A percentile compares a stretch with the other conserved stretches of the same genome.
Evolutionary conservation across 345 rosid species (phyloP).

Genomic region (Brassica incana): DNA sequence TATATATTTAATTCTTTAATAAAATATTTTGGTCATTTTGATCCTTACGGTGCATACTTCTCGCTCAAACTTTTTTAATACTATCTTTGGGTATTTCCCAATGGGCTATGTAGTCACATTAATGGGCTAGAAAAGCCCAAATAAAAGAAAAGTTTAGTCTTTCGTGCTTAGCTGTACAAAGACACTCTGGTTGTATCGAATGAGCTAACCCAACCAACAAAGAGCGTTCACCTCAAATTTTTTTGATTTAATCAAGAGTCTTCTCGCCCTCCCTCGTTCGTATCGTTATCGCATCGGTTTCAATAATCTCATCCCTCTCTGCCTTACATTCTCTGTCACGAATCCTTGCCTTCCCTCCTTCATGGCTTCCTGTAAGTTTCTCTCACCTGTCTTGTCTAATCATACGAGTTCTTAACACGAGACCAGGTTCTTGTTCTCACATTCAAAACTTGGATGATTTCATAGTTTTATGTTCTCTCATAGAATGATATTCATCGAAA

Average conservation of each 20-base stretch:
- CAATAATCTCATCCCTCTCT: neutral
- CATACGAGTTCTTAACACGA: neutral
- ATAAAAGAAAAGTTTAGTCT: neutral
- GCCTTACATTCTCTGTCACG: constrained; percentile 20
- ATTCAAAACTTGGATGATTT: constrained; percentile 9
- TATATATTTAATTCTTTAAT: too few species aligned
- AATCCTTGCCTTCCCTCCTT: constrained; percentile 22
- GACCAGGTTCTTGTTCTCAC: neutral
- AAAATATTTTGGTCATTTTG: too few species aligned
- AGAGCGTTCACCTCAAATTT: constrained; percentile 28
- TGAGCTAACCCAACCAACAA: constrained; percentile 37
- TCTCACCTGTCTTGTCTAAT: constrained; percentile 9
- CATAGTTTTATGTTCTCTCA: neutral
- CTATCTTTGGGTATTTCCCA: too few species aligned
- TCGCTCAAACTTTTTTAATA: too few species aligned
- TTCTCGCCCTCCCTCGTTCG: constrained; percentile 23
- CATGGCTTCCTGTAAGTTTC: constrained; percentile 45
- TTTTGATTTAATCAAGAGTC: constrained; percentile 5
- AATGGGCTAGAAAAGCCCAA: constrained; percentile 23
- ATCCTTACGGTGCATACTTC: too few species aligned
- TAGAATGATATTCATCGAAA: neutral
- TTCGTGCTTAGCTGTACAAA: constrained; percentile 30
- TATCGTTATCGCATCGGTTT: constrained; percentile 21
- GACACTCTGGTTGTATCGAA: constrained; percentile 43
- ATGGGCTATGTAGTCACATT: neutral